Percentiles rank a stretch among this genome's conserved stretches.
Conservation (phyloP, 2,329 filamentous ascomycete species). For the Colletotrichum truncatum region DNA sequence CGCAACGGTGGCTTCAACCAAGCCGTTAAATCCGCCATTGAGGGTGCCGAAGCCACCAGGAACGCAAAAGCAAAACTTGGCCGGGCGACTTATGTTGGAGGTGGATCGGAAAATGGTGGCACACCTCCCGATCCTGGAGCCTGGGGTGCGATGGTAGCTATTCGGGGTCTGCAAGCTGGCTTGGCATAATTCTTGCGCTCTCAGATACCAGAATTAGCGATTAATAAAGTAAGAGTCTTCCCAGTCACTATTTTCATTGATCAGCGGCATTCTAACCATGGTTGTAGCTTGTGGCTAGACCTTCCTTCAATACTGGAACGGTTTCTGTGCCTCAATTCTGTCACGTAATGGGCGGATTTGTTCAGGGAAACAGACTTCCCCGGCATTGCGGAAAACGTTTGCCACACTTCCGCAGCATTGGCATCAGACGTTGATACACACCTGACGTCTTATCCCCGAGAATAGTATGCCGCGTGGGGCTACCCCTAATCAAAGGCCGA, state of each 20-base stretch:
- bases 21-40: slow-evolving; percentile 66
- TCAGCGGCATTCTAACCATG: background rate
- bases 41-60: slow-evolving; percentile 70
- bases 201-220: background rate
- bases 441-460: slow-evolving; percentile 4
- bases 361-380: background rate
- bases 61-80: slow-evolving; percentile 72
- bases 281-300: slow-evolving; percentile 2
- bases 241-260: background rate
- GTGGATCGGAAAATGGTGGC: slow-evolving; percentile 57
- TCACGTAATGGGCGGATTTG: background rate
- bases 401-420: slow-evolving; percentile 1
- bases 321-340: background rate
- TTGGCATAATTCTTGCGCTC: slow-evolving; percentile 1
- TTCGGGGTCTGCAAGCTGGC: slow-evolving; percentile 47
- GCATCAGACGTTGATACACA: background rate
- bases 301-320: too few species aligned
- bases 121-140: slow-evolving; percentile 74
- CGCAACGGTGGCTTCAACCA: slow-evolving; percentile 59
- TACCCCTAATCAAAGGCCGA: background rate
- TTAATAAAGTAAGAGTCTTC: background rate
- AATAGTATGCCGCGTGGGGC: background rate
- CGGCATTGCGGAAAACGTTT: background rate
- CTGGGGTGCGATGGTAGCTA: slow-evolving; percentile 71
- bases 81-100: slow-evolving; percentile 74